phyloP scores from a whole-genome alignment of 305 asterid species.

The Plantago coronopus region DNA sequence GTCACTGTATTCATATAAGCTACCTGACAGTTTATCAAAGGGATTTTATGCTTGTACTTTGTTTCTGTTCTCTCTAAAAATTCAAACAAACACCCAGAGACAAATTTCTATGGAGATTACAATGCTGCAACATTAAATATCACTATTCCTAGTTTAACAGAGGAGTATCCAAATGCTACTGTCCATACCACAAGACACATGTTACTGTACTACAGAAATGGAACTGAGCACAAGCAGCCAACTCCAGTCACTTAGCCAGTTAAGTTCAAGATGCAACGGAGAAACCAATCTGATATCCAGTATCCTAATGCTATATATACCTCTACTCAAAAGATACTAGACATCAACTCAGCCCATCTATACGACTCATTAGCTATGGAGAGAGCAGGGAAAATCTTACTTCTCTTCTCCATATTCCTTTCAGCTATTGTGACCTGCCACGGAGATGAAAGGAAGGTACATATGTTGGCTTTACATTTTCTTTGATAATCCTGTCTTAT shows the following conservation, averaged over 20 bases:
- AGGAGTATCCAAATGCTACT: too few relatives aligned
- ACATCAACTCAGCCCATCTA: slow-evolving; percentile 6
- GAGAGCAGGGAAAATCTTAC: slow-evolving; percentile 18
- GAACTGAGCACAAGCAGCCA: background rate
- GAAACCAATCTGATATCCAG: slow-evolving; percentile 17
- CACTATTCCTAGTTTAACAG: too few relatives aligned
- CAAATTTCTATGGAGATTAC: too few relatives aligned
- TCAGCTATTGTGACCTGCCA: slow-evolving; percentile 27
- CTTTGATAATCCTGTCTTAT: background rate
- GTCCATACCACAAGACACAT: too few relatives aligned
- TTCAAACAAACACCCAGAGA: too few relatives aligned
- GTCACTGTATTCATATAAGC: too few relatives aligned
- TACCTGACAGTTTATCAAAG: too few relatives aligned
- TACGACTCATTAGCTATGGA: slow-evolving; percentile 12
- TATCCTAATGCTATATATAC: slow-evolving; percentile 21
- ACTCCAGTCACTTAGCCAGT: slow-evolving; percentile 11
- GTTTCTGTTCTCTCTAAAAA: too few relatives aligned
- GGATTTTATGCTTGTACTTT: too few relatives aligned
- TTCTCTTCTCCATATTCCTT: slow-evolving; percentile 29
- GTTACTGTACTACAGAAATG: too few relatives aligned
- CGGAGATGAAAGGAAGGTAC: slow-evolving; percentile 36
- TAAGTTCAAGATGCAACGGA: slow-evolving; percentile 13
- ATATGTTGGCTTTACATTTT: too few relatives aligned
- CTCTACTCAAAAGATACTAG: background rate
- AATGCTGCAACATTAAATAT: too few relatives aligned